phyloP scores from a whole-genome alignment of 129 eudicot genomes.

The Calendula officinalis region DNA sequence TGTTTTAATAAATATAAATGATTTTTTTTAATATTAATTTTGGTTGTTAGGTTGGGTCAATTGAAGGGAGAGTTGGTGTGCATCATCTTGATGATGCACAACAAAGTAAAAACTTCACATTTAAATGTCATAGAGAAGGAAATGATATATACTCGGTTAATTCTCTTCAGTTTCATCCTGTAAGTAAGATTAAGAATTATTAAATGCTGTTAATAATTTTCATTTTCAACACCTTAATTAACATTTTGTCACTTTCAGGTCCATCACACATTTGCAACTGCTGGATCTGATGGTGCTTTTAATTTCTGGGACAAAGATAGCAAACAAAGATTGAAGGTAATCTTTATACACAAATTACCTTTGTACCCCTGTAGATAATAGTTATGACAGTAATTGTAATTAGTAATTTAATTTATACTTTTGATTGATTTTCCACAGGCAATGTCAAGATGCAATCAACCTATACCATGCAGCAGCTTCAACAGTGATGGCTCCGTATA shows the following conservation, averaged over 20 bases:
- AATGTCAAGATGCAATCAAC: conserved; percentile 82
- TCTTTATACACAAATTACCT: background rate
- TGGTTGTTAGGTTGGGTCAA: conserved; percentile 81
- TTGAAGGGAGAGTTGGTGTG: conserved; percentile 98
- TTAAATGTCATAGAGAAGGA: conserved; percentile 94
- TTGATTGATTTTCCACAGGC: too few species aligned
- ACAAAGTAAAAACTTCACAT: conserved; percentile 82
- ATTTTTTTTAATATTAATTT: background rate
- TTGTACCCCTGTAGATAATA: background rate
- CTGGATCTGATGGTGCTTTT: conserved; percentile 97
- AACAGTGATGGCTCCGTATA: conserved; percentile 66
- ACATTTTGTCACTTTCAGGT: conserved; percentile 40
- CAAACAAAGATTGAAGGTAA: conserved; percentile 93
- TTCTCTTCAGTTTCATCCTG: conserved; percentile 89
- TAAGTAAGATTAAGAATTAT: conserved; percentile 36
- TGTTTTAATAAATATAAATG: background rate
- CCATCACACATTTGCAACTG: conserved; percentile 90
- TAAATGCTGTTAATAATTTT: conserved; percentile 16
- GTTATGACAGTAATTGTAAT: conserved; percentile 1
- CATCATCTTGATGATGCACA: conserved; percentile 93
- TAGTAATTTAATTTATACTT: background rate
- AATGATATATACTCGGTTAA: conserved; percentile 92
- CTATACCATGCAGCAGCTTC: conserved; percentile 85
- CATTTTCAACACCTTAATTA: background rate
- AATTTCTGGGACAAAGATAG: conserved; percentile 99